phyloP scores from a whole-genome alignment of 2,329 filamentous ascomycete genomes.

The Teratosphaeria nubilosa region DNA sequence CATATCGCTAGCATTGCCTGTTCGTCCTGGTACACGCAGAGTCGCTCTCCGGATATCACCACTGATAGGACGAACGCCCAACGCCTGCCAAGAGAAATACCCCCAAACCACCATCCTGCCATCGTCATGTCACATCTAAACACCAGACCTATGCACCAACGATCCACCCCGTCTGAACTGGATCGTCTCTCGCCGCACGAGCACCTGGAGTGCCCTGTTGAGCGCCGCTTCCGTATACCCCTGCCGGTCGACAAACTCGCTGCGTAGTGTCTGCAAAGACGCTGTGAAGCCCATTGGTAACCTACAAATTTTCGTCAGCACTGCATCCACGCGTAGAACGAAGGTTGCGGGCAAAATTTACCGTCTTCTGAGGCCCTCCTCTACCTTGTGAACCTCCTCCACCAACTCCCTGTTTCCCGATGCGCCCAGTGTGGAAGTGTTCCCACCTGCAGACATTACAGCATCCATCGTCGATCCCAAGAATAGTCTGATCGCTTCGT shows the following conservation, averaged over 20 bases:
- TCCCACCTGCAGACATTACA: conserved; percentile 41
- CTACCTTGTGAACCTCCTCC: conserved; percentile 77
- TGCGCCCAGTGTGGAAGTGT: conserved; percentile 70
- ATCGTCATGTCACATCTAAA: conserved; percentile 1
- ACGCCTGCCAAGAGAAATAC: background rate
- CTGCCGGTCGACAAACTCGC: conserved; percentile 86
- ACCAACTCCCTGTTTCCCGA: conserved; percentile 75
- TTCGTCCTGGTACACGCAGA: background rate
- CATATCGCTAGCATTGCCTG: background rate
- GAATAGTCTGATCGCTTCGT: conserved; percentile 95
- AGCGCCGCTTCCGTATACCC: conserved; percentile 82
- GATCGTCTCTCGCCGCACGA: conserved; percentile 80
- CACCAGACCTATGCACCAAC: conserved; percentile 62
- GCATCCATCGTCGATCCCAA: conserved; percentile 96
- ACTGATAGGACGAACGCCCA: background rate
- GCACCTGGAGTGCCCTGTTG: conserved; percentile 71
- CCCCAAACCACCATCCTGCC: too few species aligned
- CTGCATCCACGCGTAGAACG: background rate
- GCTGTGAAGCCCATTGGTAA: conserved; percentile 95
- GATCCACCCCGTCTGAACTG: conserved; percentile 68
- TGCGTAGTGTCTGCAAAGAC: conserved; percentile 70
- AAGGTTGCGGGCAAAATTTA: conserved; percentile 2
- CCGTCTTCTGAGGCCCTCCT: conserved; percentile 76
- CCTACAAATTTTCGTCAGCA: conserved; percentile 11
- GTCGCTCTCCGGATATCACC: background rate